Conservation (phyloP, 2,329 filamentous ascomycete species). For the Trichoderma asperellum region DNA sequence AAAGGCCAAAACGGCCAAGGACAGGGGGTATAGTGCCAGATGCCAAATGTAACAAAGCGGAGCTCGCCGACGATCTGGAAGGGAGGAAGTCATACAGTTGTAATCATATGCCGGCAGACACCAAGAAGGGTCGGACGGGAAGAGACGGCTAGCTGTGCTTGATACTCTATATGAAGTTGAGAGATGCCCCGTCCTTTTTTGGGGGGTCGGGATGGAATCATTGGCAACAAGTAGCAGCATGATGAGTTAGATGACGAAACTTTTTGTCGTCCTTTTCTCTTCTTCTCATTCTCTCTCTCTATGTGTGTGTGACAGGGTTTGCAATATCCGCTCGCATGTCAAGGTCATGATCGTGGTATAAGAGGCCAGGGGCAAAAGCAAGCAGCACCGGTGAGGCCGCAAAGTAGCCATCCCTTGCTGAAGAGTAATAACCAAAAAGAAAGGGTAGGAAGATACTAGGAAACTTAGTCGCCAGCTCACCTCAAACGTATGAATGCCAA, state of each 20-base stretch:
- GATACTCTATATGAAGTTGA: not conserved
- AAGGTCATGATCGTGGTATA: conserved; percentile 4
- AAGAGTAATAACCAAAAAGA: not conserved
- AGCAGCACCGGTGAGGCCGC: not conserved
- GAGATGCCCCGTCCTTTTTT: not conserved
- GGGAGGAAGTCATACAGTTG: not conserved
- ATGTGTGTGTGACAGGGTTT: not conserved
- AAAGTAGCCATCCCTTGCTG: conserved; percentile 1
- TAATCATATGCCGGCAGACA: conserved; percentile 3
- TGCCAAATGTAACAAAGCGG: conserved; percentile 20
- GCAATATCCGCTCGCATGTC: conserved; percentile 2
- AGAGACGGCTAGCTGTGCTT: conserved; percentile 7
- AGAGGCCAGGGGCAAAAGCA: conserved; percentile 1
- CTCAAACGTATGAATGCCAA: conserved; percentile 8
- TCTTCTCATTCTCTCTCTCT: not conserved
- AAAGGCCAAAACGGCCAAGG: conserved; percentile 4
- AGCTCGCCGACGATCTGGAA: conserved; percentile 23
- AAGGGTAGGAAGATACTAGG: not conserved
- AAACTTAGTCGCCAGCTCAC: conserved; percentile 9
- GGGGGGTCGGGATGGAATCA: too few species aligned
- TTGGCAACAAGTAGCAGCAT: not conserved
- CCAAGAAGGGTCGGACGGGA: conserved; percentile 1
- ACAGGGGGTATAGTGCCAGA: conserved; percentile 20
- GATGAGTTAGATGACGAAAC: not conserved
- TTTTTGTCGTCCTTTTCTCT: not conserved